phyloP scores from a whole-genome alignment of 805 yeast genomes.

The Zygotorulaspora florentina region DNA sequence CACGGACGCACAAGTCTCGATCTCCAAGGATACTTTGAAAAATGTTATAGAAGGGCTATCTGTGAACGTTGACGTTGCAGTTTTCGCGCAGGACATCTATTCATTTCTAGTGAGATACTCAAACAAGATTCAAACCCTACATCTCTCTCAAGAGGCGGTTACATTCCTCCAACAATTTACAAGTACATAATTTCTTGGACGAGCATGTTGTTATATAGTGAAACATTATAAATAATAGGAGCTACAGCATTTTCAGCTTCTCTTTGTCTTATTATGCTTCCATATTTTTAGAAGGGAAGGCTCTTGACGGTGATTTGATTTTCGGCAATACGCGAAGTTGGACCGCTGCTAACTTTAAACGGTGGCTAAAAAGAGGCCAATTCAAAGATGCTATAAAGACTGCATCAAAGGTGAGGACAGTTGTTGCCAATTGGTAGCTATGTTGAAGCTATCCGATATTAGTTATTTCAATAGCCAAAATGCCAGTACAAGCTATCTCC shows the following conservation, averaged over 20 bases:
- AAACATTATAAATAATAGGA: too few relatives aligned
- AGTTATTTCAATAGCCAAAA: not conserved
- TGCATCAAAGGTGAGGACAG: too few relatives aligned
- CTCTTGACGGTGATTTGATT: too few relatives aligned
- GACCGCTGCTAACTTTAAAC: too few relatives aligned
- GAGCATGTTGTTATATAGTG: not conserved
- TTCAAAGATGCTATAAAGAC: too few relatives aligned
- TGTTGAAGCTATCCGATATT: too few relatives aligned
- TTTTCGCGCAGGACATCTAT: conserved; percentile 30
- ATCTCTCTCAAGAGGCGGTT: conserved; percentile 23
- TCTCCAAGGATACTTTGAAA: conserved; percentile 23
- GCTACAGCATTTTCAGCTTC: too few relatives aligned
- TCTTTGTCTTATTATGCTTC: too few relatives aligned
- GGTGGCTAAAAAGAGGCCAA: too few relatives aligned
- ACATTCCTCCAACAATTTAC: conserved; percentile 28
- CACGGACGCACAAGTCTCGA: conserved; percentile 16
- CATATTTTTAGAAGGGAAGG: too few relatives aligned
- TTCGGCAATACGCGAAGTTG: too few relatives aligned
- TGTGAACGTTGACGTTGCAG: conserved; percentile 27
- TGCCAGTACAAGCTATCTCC: conserved; percentile 45
- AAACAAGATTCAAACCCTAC: conserved; percentile 19
- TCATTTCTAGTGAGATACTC: conserved; percentile 26
- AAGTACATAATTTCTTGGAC: conserved; percentile 1
- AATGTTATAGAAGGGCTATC: conserved; percentile 29
- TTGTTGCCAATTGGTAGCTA: too few relatives aligned